phyloP scores from a whole-genome alignment of 192 early-diverging fungal species.

The Dissophora ornata region DNA sequence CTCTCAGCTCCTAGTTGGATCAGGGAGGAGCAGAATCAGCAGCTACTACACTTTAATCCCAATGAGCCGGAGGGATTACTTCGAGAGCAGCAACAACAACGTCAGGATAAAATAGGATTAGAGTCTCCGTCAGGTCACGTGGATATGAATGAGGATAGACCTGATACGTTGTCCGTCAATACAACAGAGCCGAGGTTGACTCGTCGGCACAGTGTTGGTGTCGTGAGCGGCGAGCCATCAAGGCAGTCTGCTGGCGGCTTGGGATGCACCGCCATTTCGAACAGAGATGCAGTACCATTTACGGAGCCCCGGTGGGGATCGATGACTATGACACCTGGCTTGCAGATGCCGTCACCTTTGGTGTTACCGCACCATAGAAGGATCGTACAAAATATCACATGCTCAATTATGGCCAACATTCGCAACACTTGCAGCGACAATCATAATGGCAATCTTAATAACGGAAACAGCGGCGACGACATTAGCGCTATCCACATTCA shows the following conservation, averaged over 20 bases:
- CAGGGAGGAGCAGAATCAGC: slow-evolving; percentile 2
- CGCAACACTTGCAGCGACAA: not conserved
- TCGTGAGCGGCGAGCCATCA: no score
- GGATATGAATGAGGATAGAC: slow-evolving; percentile 11
- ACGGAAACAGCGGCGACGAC: not conserved
- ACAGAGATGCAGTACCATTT: no score
- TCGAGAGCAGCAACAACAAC: no score
- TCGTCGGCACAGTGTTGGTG: no score
- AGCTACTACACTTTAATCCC: not conserved
- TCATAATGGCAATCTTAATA: not conserved
- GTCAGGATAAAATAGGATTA: no score
- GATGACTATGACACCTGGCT: not conserved
- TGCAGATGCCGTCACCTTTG: slow-evolving; percentile 33
- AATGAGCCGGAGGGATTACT: no score
- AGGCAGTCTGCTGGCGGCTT: no score
- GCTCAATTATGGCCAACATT: no score
- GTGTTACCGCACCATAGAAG: slow-evolving; percentile 38
- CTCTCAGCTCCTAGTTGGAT: slow-evolving; percentile 21
- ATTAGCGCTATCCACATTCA: not conserved
- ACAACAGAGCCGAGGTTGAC: no score
- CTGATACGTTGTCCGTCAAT: no score
- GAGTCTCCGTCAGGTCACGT: not conserved
- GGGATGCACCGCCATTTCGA: no score
- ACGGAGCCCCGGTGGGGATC: not conserved
- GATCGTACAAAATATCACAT: slow-evolving; percentile 17